Conservation (phyloP, 2,329 filamentous ascomycete genomes). For the Scedosporium apiospermum region DNA sequence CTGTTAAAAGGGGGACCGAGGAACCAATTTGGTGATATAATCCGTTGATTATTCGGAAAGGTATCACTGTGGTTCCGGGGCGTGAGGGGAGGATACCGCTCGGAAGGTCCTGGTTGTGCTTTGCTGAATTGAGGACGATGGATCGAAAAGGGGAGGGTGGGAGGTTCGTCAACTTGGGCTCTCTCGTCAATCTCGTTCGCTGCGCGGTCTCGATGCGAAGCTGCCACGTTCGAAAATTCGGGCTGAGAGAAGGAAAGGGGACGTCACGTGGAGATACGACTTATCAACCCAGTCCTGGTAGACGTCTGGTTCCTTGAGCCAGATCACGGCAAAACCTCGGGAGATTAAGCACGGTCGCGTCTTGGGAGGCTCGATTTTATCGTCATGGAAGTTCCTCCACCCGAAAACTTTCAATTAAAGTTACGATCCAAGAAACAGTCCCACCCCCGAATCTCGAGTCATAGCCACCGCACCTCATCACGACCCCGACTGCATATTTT, state of each 20-base stretch:
- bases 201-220: constrained; percentile 6
- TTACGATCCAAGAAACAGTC: neutral
- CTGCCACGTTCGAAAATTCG: constrained; percentile 12
- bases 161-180: neutral
- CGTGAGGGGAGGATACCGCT: neutral
- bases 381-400: neutral
- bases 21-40: neutral
- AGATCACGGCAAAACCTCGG: neutral
- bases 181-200: neutral
- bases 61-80: neutral
- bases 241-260: neutral
- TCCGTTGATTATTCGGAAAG: neutral
- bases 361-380: neutral
- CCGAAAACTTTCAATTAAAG: neutral
- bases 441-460: neutral
- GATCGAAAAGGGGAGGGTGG: neutral
- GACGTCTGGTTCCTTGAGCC: neutral
- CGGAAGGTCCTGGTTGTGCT: neutral
- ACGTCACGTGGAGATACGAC: constrained; percentile 22
- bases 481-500: neutral
- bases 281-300: neutral
- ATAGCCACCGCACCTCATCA: neutral
- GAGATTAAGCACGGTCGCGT: neutral
- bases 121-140: neutral
- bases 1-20: neutral